Evolutionary conservation across 495 filamentous ascomycete genomes (phyloP), one percentile per base, ranked within the genome.

Genomic region (Monascus purpureus): DNA sequence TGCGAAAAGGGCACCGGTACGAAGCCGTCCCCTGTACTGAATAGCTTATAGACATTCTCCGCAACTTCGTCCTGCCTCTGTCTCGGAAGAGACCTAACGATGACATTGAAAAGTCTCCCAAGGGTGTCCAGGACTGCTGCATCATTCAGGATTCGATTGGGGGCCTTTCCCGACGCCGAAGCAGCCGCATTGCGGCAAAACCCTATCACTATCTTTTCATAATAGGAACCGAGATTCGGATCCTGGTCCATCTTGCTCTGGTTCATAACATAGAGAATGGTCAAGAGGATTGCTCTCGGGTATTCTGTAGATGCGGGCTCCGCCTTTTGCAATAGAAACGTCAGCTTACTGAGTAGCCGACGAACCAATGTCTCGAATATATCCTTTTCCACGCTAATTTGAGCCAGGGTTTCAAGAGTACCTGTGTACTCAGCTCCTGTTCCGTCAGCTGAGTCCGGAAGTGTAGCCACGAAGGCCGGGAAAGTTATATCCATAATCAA

Each of bases 401-500:
- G 70, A 3, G 79, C 79, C 29, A 84, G 61, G 1, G 58, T 73
- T 43, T 82, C 79, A 11, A 84, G 52, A 1, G 73, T 75, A 3
- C 66, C 47, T n/a, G 69, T 29, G 42, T 79, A 80, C 2, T 45
- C 39, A 13, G 44, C 41, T 17, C 53, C 56, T 0, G 45, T 45
- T 7, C 58, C 56, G 16, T 64, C 52, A 31, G 68, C 68, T 14
- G 55, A 52, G 28, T 81, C 76, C 3, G 79, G 79, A 1, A 84
- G 55, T 17, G 69, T 67, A 1, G 77, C 77, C 57, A 82, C 71
- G 43, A 84, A 82, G 7, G 72, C 72, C 9, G 79, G 79, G 50
- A 84, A 75, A 0, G 77, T 79, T 18, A 75, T 74, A 30, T 81
- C 67, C 51, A 80, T 70, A 13, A 84, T 73, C 15, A 78, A 47